Evolutionary conservation across 179 eudicot genomes (phyloP).

Genomic region (Silene vulgaris): DNA sequence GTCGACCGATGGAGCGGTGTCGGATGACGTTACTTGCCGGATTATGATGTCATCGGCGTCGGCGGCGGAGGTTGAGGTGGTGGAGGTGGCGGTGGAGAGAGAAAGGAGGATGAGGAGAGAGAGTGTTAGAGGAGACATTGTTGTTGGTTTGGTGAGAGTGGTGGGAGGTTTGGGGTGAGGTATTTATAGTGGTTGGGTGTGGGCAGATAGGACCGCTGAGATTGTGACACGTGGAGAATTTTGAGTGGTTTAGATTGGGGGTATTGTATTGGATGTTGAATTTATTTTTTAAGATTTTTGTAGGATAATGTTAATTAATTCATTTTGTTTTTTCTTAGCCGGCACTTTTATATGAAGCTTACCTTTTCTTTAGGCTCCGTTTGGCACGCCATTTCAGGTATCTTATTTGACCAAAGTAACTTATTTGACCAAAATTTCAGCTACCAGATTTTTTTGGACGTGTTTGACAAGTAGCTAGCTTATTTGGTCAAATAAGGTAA

Average conservation of each 20-base stretch:
- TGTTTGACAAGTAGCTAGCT: no score
- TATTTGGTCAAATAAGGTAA: no score
- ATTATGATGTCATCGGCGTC: conserved; percentile 46
- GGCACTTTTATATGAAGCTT: no score
- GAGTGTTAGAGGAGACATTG: conserved; percentile 20
- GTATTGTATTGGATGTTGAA: no score
- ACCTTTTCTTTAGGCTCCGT: no score
- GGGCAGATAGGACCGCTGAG: background rate
- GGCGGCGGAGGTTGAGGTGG: conserved; percentile 20
- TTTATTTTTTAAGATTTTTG: background rate
- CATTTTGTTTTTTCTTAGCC: no score
- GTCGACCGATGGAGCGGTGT: conserved; percentile 18
- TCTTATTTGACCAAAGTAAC: no score
- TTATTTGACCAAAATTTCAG: no score
- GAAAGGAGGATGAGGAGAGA: conserved; percentile 20
- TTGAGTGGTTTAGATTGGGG: background rate
- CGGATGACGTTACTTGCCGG: conserved; percentile 50
- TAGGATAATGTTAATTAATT: conserved; percentile 8
- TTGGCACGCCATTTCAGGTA: no score
- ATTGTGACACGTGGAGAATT: conserved; percentile 25
- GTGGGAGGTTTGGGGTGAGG: no score
- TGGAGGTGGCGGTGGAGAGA: conserved; percentile 26
- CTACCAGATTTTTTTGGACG: no score
- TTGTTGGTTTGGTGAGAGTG: background rate
- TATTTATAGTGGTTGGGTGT: conserved; percentile 17